These are phyloP conservation scores for Neckera pumila DNA, from an alignment of 225 moss, liverwort and hornwort species.

Conservation along the genomic window DNA sequence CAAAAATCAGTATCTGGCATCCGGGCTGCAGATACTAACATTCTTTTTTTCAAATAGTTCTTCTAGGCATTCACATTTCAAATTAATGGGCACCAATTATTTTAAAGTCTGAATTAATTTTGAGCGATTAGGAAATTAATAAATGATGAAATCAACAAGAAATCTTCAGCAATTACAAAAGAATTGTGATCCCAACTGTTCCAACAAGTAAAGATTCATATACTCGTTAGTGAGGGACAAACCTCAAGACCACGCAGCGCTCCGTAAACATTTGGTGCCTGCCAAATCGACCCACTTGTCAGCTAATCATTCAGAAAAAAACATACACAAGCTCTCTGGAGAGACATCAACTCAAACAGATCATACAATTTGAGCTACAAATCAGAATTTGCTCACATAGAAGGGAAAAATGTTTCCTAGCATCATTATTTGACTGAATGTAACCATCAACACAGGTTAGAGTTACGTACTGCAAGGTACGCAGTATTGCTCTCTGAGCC, in stretches of 20 bases:
- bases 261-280: slow-evolving; percentile 49
- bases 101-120: background rate
- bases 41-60: background rate
- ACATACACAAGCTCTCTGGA: background rate
- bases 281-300: background rate
- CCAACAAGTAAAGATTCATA: background rate
- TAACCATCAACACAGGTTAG: background rate
- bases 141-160: background rate
- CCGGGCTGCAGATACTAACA: background rate
- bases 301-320: background rate
- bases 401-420: background rate
- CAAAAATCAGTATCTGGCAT: background rate
- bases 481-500: slow-evolving; percentile 9
- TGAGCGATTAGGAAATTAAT: background rate
- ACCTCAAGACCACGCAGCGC: slow-evolving; percentile 60
- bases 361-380: background rate
- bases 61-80: background rate
- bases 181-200: background rate
- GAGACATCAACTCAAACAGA: background rate
- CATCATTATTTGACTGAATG: background rate
- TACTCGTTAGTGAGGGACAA: background rate
- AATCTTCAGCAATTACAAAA: background rate
- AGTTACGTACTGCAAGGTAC: slow-evolving; percentile 14
- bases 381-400: background rate
- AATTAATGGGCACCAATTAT: background rate